These are phyloP conservation scores for Boletus barrowsii DNA, from an alignment of 768 basidiomycete genomes.

Conservation along the genomic window DNA sequence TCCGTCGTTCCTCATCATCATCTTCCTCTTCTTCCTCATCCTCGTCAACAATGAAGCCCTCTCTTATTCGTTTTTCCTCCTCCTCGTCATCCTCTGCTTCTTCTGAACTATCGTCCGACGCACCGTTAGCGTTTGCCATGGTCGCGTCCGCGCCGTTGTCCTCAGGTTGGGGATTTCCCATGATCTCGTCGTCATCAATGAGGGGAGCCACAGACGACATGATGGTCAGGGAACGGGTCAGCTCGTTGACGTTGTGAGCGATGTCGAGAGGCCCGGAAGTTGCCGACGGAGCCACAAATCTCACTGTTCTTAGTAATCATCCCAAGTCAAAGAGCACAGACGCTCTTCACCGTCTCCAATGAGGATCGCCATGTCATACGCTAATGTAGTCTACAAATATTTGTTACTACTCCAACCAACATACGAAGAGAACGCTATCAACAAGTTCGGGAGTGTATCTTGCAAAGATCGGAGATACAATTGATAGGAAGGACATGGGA, in stretches of 20 bases:
- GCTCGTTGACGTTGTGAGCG: constrained; percentile 6
- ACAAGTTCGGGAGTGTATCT: no score
- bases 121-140: constrained; percentile 41
- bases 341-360: no score
- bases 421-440: no score
- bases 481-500: no score
- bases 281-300: constrained; percentile 30
- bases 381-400: no score
- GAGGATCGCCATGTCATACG: no score
- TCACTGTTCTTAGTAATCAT: not conserved
- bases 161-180: constrained; percentile 49
- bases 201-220: constrained; percentile 52
- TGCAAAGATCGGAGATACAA: no score
- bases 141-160: constrained; percentile 58
- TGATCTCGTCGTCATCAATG: constrained; percentile 54
- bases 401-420: no score
- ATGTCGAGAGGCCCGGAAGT: constrained; percentile 13
- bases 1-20: constrained; percentile 52
- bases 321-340: no score
- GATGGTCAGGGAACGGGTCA: constrained; percentile 26
- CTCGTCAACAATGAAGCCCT: constrained; percentile 93
- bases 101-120: constrained; percentile 81
- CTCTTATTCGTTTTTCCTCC: constrained; percentile 72
- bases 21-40: constrained; percentile 86
- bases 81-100: constrained; percentile 91